A percentile compares a stretch with the other conserved stretches of the same genome.
Conservation (phyloP, 1,139 yeast genomes). For the Yarrowia galli region DNA sequence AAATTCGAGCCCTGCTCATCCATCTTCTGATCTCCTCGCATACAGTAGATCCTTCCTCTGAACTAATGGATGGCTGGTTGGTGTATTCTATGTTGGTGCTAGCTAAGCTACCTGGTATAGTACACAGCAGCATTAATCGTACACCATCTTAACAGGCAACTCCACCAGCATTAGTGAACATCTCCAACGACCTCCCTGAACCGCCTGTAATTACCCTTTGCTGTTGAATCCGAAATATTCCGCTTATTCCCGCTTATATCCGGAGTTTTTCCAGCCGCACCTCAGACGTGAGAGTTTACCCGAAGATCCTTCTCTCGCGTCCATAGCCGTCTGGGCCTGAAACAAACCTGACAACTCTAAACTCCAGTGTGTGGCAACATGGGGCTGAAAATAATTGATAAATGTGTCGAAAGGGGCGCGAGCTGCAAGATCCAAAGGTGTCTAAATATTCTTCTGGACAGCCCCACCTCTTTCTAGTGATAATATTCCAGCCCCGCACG, state of each 20-base stretch:
- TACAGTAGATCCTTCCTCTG: too few relatives aligned
- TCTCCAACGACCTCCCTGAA: not conserved
- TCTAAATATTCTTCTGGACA: not conserved
- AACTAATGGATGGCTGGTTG: too few relatives aligned
- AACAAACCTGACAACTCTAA: not conserved
- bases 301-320: not conserved
- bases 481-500: not conserved
- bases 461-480: not conserved
- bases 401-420: not conserved
- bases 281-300: constrained; percentile 5
- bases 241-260: constrained; percentile 7
- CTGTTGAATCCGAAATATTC: not conserved
- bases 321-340: constrained; percentile 31
- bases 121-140: too few relatives aligned
- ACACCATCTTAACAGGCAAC: not conserved
- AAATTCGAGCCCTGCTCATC: too few relatives aligned
- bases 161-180: not conserved
- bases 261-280: constrained; percentile 22
- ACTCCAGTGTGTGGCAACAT: not conserved
- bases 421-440: not conserved
- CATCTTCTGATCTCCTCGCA: too few relatives aligned
- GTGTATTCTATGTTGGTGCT: too few relatives aligned
- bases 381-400: not conserved
- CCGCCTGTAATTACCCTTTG: not conserved
- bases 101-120: too few relatives aligned